Evolutionary conservation across 768 basidiomycete species (phyloP).

Genomic region (Serendipita vermifera): DNA sequence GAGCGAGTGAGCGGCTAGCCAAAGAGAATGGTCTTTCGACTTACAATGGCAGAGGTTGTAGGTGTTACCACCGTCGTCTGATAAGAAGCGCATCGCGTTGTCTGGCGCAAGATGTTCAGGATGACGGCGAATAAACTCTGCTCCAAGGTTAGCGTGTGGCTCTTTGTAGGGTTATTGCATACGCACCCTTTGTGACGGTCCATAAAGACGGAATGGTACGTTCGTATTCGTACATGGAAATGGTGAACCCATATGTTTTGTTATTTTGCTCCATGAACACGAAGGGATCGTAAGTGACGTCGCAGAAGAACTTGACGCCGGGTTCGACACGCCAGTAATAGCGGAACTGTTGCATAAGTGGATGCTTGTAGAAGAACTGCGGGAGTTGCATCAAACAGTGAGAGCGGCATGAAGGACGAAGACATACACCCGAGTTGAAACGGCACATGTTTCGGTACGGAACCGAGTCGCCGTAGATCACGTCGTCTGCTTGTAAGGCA

Average conservation of each 20-base stretch:
- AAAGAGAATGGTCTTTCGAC: constrained; percentile 18
- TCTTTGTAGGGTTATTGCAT: constrained; percentile 16
- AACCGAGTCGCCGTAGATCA: constrained; percentile 44
- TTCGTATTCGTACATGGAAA: constrained; percentile 60
- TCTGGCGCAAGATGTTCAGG: constrained; percentile 46
- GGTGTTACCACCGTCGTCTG: constrained; percentile 40
- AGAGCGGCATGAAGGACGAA: neutral
- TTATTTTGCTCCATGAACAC: constrained; percentile 53
- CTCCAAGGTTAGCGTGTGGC: too few relatives aligned
- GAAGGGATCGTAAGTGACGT: constrained; percentile 55
- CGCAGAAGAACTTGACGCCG: constrained; percentile 63
- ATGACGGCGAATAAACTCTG: constrained; percentile 54
- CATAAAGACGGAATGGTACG: constrained; percentile 66
- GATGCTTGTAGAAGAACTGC: constrained; percentile 60
- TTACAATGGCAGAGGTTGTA: constrained; percentile 72
- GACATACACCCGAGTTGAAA: constrained; percentile 51
- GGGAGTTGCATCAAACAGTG: neutral
- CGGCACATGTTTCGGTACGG: constrained; percentile 62
- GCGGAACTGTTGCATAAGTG: constrained; percentile 47
- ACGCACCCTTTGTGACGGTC: constrained; percentile 48
- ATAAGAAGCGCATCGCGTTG: constrained; percentile 48
- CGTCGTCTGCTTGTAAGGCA: constrained; percentile 38
- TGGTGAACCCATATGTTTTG: constrained; percentile 61
- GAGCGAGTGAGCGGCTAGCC: neutral
- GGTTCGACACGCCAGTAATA: constrained; percentile 78